Conservation (phyloP, 306 rosid species). For the Trifolium fragiferum region DNA sequence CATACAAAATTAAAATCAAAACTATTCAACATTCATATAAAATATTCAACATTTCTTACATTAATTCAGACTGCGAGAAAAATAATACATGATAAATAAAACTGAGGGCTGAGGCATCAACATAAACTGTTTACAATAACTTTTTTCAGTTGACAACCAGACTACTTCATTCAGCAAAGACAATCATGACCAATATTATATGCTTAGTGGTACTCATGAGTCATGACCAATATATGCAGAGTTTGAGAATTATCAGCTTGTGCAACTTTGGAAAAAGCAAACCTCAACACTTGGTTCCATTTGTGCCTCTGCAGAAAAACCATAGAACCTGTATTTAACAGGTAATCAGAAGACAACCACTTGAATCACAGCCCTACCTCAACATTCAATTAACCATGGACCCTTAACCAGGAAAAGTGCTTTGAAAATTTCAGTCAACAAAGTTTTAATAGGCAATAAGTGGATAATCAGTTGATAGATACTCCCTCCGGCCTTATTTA, state of each 20-base stretch:
- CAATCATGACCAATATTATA: conserved; percentile 37
- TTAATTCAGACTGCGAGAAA: conserved; percentile 80
- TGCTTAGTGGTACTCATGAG: conserved; percentile 26
- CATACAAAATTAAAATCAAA: too few relatives aligned
- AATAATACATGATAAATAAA: conserved; percentile 35
- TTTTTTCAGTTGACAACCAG: conserved; percentile 16
- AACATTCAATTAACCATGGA: conserved; percentile 17
- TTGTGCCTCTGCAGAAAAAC: conserved; percentile 94
- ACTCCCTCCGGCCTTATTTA: too few relatives aligned
- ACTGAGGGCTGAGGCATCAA: conserved; percentile 28
- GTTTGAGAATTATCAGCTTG: conserved; percentile 33
- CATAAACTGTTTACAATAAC: neutral
- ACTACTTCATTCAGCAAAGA: conserved; percentile 35
- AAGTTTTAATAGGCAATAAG: too few relatives aligned
- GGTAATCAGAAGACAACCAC: conserved; percentile 28
- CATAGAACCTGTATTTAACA: conserved; percentile 74
- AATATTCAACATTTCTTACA: too few relatives aligned
- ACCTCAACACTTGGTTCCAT: conserved; percentile 95
- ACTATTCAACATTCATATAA: too few relatives aligned
- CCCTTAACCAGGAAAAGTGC: conserved; percentile 12
- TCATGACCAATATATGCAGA: conserved; percentile 35
- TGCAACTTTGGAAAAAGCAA: conserved; percentile 23
- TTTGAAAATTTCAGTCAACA: too few relatives aligned
- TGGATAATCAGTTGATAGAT: too few relatives aligned
- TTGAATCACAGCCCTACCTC: conserved; percentile 27